These are phyloP conservation scores for Botrytis squamosa DNA, from an alignment of 2,329 filamentous ascomycete species.

Conservation along the genomic window DNA sequence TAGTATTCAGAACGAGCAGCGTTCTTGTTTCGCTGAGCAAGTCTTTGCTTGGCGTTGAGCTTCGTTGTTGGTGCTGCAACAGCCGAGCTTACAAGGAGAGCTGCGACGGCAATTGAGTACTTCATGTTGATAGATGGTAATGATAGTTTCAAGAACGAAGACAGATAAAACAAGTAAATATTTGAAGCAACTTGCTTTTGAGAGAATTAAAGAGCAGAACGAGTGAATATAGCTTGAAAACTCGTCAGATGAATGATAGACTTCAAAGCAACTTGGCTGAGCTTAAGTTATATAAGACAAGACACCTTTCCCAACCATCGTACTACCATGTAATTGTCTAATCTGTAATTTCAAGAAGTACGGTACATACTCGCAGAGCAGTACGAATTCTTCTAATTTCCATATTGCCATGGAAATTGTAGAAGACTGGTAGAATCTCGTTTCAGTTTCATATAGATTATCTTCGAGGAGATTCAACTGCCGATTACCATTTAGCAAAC, in stretches of 20 bases:
- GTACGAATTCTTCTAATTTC: background rate
- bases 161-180: background rate
- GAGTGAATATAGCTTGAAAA: background rate
- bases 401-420: background rate
- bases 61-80: constrained; percentile 10
- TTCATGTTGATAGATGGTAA: background rate
- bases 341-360: background rate
- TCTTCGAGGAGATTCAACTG: background rate
- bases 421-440: background rate
- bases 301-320: background rate
- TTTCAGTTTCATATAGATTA: constrained; percentile 1
- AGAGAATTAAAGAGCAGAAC: background rate
- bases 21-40: background rate
- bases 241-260: background rate
- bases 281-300: background rate
- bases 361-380: background rate
- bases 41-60: constrained; percentile 9
- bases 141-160: background rate
- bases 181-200: background rate
- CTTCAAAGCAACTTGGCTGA: background rate
- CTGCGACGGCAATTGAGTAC: background rate
- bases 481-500: background rate
- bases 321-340: background rate
- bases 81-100: background rate
- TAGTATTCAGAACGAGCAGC: constrained; percentile 2